Percentiles rank a stretch among this genome's conserved stretches.
phyloP scores from a whole-genome alignment of 352 stramenopile species.

The Phytopythium delawarense region DNA sequence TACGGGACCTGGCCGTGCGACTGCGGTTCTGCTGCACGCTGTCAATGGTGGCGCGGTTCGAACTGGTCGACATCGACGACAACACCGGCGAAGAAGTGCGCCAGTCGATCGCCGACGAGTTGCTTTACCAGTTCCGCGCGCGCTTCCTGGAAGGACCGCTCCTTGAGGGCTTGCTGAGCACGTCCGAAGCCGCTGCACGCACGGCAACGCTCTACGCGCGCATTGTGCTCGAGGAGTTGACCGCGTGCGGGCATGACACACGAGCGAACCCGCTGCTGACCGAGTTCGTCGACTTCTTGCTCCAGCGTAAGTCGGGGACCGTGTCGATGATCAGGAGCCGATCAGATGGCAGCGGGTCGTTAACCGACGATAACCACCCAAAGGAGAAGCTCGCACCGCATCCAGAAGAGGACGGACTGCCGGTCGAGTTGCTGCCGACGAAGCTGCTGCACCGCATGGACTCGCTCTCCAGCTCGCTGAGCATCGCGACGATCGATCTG shows the following conservation, averaged over 20 bases:
- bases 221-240: constrained; percentile 79
- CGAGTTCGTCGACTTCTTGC: constrained; percentile 76
- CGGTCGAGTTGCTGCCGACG: constrained; percentile 44
- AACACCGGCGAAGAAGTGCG: constrained; percentile 30
- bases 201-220: constrained; percentile 71
- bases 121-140: constrained; percentile 63
- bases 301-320: constrained; percentile 27
- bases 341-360: background rate
- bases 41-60: constrained; percentile 73
- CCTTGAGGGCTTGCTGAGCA: constrained; percentile 61
- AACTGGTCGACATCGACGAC: constrained; percentile 50
- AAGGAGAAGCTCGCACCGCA: constrained; percentile 6
- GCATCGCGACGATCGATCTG: constrained; percentile 79
- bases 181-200: constrained; percentile 58
- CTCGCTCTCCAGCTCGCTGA: constrained; percentile 73
- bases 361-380: background rate
- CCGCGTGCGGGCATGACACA: constrained; percentile 60
- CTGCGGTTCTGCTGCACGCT: constrained; percentile 86
- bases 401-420: constrained; percentile 5
- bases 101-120: constrained; percentile 69
- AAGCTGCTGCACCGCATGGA: constrained; percentile 79
- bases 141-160: constrained; percentile 71
- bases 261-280: constrained; percentile 72
- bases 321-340: background rate
- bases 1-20: constrained; percentile 52